Evolutionary conservation across 73 alveolate genomes (phyloP), one percentile per base, ranked within the genome.

Genomic region (Diophrys sp.): DNA sequence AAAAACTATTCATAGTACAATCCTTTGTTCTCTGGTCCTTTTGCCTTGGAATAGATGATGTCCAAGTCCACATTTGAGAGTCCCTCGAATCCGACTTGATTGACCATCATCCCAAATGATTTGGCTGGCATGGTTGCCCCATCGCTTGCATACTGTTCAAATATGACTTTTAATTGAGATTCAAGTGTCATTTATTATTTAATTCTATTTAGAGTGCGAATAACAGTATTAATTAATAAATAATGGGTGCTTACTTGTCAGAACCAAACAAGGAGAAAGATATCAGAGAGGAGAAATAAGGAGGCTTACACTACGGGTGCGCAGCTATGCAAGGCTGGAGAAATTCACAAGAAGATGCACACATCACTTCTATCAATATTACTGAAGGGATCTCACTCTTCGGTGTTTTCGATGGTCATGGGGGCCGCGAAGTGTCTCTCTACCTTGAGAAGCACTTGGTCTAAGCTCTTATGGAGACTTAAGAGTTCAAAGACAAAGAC

Each of bases 321-420:
- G 79, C 90, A 11, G 92, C 90, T 54, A 92, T 92, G 97, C 93
- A 92, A 75, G 95, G 95, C 18, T 89, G 95, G 95, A 83, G 95
- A 72, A 83, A 75, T 29, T 77, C 93, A 11, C 84, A 84, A 93
- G 95, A 89, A 76, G 95, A 89, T 79, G 56, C 95, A 27, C 86
- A 89, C 74, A 83, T 89, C 23, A 66, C 84, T 27, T 29, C 29
- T 23, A 33, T 87, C 11, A 79, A 87, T 53, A 24, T 82, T 2
- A 86, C 83, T 67, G 80, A 33, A 1, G 82, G 80, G 26, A 84
- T 88, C 71, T 68, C 77, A 57, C 5, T 82, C 74, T 91, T 91
- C 79, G 97, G 95, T 1, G 95, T 91, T 26, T 91, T 82, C 72
- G 97, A 96, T 79, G 99, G 99, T 18, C 99, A 95, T 87, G 98